Evolutionary conservation across 805 yeast genomes (phyloP).

Genomic region (Candida parachauliodes): DNA sequence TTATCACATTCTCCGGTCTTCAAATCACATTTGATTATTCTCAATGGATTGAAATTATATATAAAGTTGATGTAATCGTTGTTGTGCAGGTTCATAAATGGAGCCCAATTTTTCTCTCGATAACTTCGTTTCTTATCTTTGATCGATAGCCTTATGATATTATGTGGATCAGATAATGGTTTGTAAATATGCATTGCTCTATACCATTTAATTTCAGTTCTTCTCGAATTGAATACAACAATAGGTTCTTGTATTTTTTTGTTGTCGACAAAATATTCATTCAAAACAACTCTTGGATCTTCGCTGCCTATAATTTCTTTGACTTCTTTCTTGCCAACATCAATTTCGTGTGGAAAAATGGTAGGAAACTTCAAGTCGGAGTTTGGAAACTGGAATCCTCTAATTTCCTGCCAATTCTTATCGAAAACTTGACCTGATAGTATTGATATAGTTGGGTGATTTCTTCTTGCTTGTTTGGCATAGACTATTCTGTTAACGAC

Average conservation of each 20-base stretch:
- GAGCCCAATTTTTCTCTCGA: slow-evolving; percentile 39
- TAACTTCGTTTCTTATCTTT: slow-evolving; percentile 9
- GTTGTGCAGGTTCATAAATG: slow-evolving; percentile 21
- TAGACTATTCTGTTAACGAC: slow-evolving; percentile 26
- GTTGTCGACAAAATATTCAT: slow-evolving; percentile 9
- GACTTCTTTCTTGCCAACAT: slow-evolving; percentile 3
- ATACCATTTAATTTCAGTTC: slow-evolving; percentile 13
- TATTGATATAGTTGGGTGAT: slow-evolving; percentile 23
- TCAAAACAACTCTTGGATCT: slow-evolving; percentile 16
- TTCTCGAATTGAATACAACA: slow-evolving; percentile 19
- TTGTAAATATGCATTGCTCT: slow-evolving; percentile 20
- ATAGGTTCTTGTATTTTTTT: slow-evolving; percentile 19
- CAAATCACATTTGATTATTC: slow-evolving; percentile 16
- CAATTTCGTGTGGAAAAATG: slow-evolving; percentile 11
- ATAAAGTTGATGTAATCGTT: slow-evolving; percentile 24
- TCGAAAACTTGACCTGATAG: slow-evolving; percentile 19
- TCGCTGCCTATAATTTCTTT: slow-evolving; percentile 12
- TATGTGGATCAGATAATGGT: slow-evolving; percentile 14
- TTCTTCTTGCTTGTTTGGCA: slow-evolving; percentile 17
- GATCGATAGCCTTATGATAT: slow-evolving; percentile 15
- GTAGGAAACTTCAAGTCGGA: slow-evolving; percentile 10
- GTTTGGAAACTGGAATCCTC: slow-evolving; percentile 9
- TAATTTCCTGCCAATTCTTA: slow-evolving; percentile 18
- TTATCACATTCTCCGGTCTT: slow-evolving; percentile 15
- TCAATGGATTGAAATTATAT: slow-evolving; percentile 28